A percentile compares a stretch with the other conserved stretches of the same genome.
These are phyloP conservation scores for Aureoboletus auriporus DNA, from an alignment of 768 basidiomycete genomes.

Conservation along the genomic window DNA sequence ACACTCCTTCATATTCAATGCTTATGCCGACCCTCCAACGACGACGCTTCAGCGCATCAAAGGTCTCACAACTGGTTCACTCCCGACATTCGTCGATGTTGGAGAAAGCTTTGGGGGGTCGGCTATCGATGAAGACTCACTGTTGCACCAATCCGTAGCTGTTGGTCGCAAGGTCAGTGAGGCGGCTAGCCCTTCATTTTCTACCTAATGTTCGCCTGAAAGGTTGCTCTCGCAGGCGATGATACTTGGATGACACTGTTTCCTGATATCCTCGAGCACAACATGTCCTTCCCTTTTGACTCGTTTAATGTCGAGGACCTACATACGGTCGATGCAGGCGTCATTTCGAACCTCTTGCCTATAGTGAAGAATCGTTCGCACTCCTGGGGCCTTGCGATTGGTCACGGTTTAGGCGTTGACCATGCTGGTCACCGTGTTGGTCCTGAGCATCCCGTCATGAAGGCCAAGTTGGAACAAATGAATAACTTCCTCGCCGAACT, in stretches of 20 bases:
- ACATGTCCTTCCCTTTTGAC: constrained; percentile 83
- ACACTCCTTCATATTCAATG: constrained; percentile 83
- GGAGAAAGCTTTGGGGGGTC: constrained; percentile 90
- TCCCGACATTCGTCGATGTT: constrained; percentile 95
- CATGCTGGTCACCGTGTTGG: constrained; percentile 95
- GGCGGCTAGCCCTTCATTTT: not conserved
- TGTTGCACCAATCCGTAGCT: constrained; percentile 65
- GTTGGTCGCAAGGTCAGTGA: constrained; percentile 55
- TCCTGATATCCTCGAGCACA: constrained; percentile 64
- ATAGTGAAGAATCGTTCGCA: constrained; percentile 51
- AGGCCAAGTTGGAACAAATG: constrained; percentile 84
- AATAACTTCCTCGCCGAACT: constrained; percentile 70
- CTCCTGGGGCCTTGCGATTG: constrained; percentile 84
- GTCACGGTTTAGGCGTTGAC: constrained; percentile 93
- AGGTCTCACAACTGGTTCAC: constrained; percentile 88
- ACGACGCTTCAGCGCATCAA: constrained; percentile 94
- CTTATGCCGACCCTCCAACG: constrained; percentile 92
- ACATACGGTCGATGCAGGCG: constrained; percentile 92
- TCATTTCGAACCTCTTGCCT: constrained; percentile 79
- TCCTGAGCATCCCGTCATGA: constrained; percentile 84
- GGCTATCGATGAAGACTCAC: constrained; percentile 82
- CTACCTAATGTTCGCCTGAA: constrained; percentile 17
- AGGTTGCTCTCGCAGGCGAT: constrained; percentile 91
- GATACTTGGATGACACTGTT: constrained; percentile 96
- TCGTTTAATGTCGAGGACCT: constrained; percentile 99